A percentile compares a stretch with the other conserved stretches of the same genome.
These are phyloP conservation scores for Diddensiella transvaalensis DNA, from an alignment of 805 yeast genomes.

Conservation along the genomic window DNA sequence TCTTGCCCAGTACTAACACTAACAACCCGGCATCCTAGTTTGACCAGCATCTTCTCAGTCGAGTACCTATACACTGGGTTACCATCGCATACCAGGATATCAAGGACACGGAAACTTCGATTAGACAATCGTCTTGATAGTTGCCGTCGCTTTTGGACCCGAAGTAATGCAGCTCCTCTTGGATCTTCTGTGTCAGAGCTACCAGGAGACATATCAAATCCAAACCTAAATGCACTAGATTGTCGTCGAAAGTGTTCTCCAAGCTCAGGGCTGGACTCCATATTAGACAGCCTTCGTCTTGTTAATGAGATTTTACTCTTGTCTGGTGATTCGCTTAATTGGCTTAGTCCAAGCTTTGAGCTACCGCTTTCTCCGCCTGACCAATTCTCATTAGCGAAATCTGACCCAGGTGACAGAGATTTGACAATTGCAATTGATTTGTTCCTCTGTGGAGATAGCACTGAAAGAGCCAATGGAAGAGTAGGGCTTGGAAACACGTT, in stretches of 20 bases:
- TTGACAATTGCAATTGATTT: constrained; percentile 2
- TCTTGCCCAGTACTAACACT: constrained; percentile 79
- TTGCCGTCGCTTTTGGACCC: constrained; percentile 48
- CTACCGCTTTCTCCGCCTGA: not conserved
- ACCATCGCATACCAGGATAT: constrained; percentile 80
- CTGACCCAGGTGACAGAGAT: constrained; percentile 2
- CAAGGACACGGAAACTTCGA: constrained; percentile 38
- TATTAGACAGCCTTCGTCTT: constrained; percentile 18
- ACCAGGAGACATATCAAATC: constrained; percentile 40
- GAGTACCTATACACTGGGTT: constrained; percentile 77
- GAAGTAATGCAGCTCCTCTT: constrained; percentile 43
- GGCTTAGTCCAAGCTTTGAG: not conserved
- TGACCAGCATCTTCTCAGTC: constrained; percentile 58
- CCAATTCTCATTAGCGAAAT: not conserved
- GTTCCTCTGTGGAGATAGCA: constrained; percentile 6
- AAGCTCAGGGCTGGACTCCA: constrained; percentile 25
- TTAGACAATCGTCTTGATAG: constrained; percentile 40
- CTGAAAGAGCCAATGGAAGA: not conserved
- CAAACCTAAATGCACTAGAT: constrained; percentile 13
- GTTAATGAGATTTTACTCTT: not conserved
- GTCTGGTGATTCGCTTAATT: not conserved
- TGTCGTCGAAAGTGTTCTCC: constrained; percentile 23
- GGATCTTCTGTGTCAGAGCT: constrained; percentile 65
- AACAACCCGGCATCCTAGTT: constrained; percentile 75
- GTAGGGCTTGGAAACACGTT: not conserved